Conservation (phyloP, 441 rosid genomes). For the Croton setiger region DNA sequence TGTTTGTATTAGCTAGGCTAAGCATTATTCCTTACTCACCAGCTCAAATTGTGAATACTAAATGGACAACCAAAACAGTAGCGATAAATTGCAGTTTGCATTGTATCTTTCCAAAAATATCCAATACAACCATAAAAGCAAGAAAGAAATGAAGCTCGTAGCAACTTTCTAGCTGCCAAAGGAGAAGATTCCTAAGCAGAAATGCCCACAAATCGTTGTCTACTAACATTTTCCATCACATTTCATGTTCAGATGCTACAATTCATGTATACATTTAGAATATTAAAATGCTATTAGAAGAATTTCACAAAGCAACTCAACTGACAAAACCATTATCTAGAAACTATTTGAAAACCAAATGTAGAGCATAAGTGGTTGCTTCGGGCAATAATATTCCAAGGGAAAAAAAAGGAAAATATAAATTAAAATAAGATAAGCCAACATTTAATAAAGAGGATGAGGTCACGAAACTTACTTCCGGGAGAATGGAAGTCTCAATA, state of each 20-base stretch:
- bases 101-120: background rate
- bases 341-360: background rate
- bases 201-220: background rate
- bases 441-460: background rate
- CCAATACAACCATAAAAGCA: background rate
- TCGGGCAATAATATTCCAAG: background rate
- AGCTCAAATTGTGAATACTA: background rate
- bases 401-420: background rate
- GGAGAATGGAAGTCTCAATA: conserved; percentile 86
- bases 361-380: background rate
- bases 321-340: background rate
- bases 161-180: background rate
- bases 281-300: background rate
- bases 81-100: background rate
- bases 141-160: background rate
- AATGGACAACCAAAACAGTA: background rate
- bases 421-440: background rate
- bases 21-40: background rate
- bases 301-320: background rate
- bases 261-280: background rate
- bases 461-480: conserved; percentile 50
- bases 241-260: background rate
- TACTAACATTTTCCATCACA: background rate
- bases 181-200: background rate
- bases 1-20: no score